Conservation (phyloP, 306 rosid species). For the Vigna trinervia region DNA sequence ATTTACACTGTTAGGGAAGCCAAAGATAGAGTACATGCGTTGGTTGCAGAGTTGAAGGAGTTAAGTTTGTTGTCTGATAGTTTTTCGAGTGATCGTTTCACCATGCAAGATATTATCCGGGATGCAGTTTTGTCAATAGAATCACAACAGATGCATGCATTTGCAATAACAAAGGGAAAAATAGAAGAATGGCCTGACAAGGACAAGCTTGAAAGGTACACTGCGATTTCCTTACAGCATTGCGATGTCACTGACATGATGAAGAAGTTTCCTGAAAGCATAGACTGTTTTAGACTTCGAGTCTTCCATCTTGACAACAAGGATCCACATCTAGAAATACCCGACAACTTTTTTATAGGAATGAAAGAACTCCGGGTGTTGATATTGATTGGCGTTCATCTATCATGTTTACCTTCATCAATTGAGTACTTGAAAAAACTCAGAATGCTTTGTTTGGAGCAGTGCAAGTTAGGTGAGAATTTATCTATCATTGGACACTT, state of each 20-base stretch:
- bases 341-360: background rate
- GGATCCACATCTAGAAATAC: background rate
- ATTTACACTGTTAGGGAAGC: background rate
- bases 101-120: background rate
- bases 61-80: background rate
- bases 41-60: background rate
- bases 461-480: background rate
- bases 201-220: slow-evolving; percentile 1
- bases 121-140: slow-evolving; percentile 13
- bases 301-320: slow-evolving; percentile 25
- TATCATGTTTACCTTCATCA: background rate
- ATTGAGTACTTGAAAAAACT: background rate
- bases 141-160: background rate
- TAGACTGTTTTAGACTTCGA: background rate
- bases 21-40: background rate
- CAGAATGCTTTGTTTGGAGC: slow-evolving; percentile 17
- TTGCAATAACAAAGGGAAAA: background rate
- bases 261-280: background rate
- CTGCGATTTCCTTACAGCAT: slow-evolving; percentile 1
- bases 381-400: background rate
- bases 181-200: slow-evolving; percentile 21
- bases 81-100: background rate
- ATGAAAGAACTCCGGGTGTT: slow-evolving; percentile 1
- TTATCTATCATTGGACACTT: background rate
- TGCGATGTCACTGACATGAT: background rate